Evolutionary conservation across 148 eudicot genomes (phyloP).

Genomic region (Silene uniflora): DNA sequence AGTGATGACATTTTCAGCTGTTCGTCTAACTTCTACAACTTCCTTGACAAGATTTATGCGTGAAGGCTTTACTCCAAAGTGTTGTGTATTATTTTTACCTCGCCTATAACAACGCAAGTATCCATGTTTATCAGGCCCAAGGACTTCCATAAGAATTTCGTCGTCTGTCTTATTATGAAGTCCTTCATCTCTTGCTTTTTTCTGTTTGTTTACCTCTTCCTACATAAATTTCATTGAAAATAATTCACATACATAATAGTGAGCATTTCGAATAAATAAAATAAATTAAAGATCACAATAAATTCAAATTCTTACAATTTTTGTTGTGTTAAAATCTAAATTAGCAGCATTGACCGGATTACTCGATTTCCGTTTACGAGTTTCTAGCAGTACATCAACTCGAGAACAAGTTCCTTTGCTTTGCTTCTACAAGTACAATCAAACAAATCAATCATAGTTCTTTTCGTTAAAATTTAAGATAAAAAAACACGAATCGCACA

Average conservation of each 20-base stretch:
- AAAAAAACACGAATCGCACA: neutral
- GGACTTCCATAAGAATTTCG: slow-evolving; percentile 15
- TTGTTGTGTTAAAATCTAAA: no score
- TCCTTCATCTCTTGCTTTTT: slow-evolving; percentile 19
- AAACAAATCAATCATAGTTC: neutral
- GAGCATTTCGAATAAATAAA: neutral
- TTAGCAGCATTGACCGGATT: no score
- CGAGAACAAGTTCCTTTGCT: no score
- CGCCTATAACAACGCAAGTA: slow-evolving; percentile 17
- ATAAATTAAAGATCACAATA: neutral
- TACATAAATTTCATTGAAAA: neutral
- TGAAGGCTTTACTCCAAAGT: slow-evolving; percentile 5
- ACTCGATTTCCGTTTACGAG: no score
- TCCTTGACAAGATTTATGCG: slow-evolving; percentile 14
- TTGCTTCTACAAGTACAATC: neutral
- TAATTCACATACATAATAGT: neutral
- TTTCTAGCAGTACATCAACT: no score
- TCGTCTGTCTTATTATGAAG: slow-evolving; percentile 8
- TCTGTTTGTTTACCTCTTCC: neutral
- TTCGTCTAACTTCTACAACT: neutral
- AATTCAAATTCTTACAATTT: neutral
- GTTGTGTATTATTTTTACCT: slow-evolving; percentile 8
- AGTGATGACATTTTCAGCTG: neutral
- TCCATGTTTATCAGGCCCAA: slow-evolving; percentile 15
- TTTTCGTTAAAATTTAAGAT: neutral